Evolutionary conservation across 345 rosid species (phyloP).

Genomic region (Corymbia maculata): DNA sequence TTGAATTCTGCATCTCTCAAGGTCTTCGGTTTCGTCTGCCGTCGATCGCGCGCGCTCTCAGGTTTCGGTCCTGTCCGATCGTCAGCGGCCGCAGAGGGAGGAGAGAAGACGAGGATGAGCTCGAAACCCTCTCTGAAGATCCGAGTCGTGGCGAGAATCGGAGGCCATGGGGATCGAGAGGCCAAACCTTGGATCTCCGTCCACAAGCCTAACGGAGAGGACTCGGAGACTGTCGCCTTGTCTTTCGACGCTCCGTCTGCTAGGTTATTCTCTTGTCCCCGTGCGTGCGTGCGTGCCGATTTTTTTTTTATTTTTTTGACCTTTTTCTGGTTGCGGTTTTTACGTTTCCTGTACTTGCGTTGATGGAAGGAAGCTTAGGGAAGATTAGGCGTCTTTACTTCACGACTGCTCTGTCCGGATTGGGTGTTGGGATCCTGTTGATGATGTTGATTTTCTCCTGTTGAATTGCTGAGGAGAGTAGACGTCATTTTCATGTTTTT

Average conservation of each 20-base stretch:
- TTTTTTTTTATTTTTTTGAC: background rate
- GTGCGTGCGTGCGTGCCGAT: background rate
- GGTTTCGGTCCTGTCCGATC: background rate
- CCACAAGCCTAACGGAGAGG: constrained; percentile 31
- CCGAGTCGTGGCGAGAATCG: constrained; percentile 61
- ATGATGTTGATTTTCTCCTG: background rate
- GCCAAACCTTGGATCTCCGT: constrained; percentile 20
- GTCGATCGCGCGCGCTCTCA: background rate
- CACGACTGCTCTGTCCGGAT: background rate
- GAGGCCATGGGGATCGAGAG: constrained; percentile 18
- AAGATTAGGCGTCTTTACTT: background rate
- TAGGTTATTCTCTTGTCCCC: constrained; percentile 14
- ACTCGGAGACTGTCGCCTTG: constrained; percentile 27
- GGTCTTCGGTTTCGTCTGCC: background rate
- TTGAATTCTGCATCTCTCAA: background rate
- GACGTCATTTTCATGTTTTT: background rate
- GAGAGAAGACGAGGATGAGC: background rate
- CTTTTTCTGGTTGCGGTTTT: background rate
- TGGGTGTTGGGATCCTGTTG: background rate
- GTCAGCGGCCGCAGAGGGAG: background rate
- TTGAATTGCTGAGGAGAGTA: background rate
- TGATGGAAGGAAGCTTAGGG: background rate
- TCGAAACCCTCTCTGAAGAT: constrained; percentile 3
- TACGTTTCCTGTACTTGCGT: background rate
- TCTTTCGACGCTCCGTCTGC: constrained; percentile 34